A percentile compares a stretch with the other conserved stretches of the same genome.
Conservation (phyloP, 345 rosid genomes). For the Erysimum cheiranthoides region DNA sequence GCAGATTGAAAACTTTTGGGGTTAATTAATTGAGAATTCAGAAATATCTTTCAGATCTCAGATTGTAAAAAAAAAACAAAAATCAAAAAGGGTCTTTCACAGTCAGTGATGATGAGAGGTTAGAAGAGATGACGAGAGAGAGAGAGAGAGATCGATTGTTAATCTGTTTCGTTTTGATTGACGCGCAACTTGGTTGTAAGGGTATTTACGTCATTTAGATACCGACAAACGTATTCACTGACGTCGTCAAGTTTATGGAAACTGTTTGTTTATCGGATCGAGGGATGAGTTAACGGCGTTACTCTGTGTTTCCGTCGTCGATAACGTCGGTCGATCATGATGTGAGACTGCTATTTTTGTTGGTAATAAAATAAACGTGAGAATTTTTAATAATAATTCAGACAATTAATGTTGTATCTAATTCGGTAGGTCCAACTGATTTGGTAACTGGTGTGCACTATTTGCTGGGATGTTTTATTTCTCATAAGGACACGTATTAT, state of each 20-base stretch:
- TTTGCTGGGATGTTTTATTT: slow-evolving; percentile 19
- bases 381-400: not conserved
- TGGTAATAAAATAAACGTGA: slow-evolving; percentile 19
- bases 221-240: slow-evolving; percentile 35
- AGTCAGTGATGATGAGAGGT: slow-evolving; percentile 39
- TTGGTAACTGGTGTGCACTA: slow-evolving; percentile 37
- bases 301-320: slow-evolving; percentile 5
- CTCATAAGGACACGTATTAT: not conserved
- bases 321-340: slow-evolving; percentile 33
- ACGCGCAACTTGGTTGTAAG: slow-evolving; percentile 25
- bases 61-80: not conserved
- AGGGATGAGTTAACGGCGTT: slow-evolving; percentile 31
- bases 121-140: not conserved
- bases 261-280: not conserved
- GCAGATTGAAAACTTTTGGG: not conserved
- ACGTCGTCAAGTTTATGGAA: slow-evolving; percentile 33
- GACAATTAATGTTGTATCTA: slow-evolving; percentile 23
- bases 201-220: slow-evolving; percentile 34
- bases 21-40: not conserved
- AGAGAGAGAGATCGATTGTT: slow-evolving; percentile 13
- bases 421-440: slow-evolving; percentile 42
- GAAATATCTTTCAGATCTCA: slow-evolving; percentile 19
- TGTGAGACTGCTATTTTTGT: not conserved
- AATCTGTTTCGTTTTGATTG: slow-evolving; percentile 28
- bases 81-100: slow-evolving; percentile 5